Conservation (phyloP, 305 asterid species). For the Solanum hybrid region DNA sequence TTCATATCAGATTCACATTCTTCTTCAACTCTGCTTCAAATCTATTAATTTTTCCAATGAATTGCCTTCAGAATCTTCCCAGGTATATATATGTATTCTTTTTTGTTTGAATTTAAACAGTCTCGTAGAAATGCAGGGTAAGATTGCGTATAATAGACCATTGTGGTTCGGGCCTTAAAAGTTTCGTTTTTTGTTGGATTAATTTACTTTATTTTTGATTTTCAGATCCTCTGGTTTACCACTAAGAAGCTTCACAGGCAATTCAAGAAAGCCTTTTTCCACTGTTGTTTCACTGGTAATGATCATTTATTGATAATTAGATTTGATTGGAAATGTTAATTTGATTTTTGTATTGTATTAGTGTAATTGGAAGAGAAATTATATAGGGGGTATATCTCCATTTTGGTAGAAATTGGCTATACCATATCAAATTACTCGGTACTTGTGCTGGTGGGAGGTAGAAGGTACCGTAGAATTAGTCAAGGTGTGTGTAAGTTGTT, state of each 20-base stretch:
- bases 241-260: slow-evolving; percentile 31
- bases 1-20: neutral
- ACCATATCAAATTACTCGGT: neutral
- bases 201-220: neutral
- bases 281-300: slow-evolving; percentile 40
- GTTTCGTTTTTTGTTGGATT: neutral
- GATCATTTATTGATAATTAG: neutral
- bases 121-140: neutral
- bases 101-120: neutral
- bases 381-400: neutral
- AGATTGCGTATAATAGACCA: neutral
- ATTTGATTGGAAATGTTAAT: neutral
- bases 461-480: neutral
- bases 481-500: neutral
- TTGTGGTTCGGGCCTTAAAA: neutral
- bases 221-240: slow-evolving; percentile 61
- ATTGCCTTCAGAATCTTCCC: slow-evolving; percentile 11
- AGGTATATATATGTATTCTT: neutral
- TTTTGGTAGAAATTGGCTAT: neutral
- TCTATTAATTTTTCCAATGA: slow-evolving; percentile 2
- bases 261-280: slow-evolving; percentile 27
- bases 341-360: neutral
- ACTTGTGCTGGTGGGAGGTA: neutral
- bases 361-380: neutral
- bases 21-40: neutral